A percentile compares a stretch with the other conserved stretches of the same genome.
phyloP scores from a whole-genome alignment of 2,329 filamentous ascomycete species.

The Aphanocladium album region DNA sequence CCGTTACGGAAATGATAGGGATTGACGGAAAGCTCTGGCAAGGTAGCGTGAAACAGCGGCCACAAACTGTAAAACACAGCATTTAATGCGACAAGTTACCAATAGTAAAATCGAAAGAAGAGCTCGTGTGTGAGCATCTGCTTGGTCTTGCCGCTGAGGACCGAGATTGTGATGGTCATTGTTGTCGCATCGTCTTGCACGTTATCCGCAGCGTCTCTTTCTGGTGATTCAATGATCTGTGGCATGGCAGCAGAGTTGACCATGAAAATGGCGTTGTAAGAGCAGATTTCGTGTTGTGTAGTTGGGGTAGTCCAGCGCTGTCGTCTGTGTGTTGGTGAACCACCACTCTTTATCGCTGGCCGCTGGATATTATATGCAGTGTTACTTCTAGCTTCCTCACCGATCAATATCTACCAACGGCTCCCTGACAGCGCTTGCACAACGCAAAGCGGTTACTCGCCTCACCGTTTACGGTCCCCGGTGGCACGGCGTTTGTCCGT shows the following conservation, averaged over 20 bases:
- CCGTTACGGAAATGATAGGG: no score
- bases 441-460: neutral
- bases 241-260: neutral
- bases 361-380: no score
- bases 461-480: neutral
- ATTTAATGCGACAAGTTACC: no score
- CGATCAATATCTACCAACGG: neutral
- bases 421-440: neutral
- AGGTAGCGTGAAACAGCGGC: no score
- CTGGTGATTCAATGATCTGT: neutral
- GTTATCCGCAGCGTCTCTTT: neutral
- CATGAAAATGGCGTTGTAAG: no score
- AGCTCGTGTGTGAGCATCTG: neutral
- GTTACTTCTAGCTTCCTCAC: neutral
- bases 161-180: neutral
- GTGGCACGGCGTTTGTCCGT: neutral
- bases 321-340: no score
- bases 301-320: no score
- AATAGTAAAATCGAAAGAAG: no score
- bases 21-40: no score
- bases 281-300: no score
- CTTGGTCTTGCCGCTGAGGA: neutral
- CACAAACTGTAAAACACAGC: slow-evolving; percentile 95
- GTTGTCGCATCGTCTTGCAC: neutral
- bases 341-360: no score